Evolutionary conservation across 768 basidiomycete genomes (phyloP), one percentile per base, ranked within the genome.

Genomic region (Hydnum rufescens): DNA sequence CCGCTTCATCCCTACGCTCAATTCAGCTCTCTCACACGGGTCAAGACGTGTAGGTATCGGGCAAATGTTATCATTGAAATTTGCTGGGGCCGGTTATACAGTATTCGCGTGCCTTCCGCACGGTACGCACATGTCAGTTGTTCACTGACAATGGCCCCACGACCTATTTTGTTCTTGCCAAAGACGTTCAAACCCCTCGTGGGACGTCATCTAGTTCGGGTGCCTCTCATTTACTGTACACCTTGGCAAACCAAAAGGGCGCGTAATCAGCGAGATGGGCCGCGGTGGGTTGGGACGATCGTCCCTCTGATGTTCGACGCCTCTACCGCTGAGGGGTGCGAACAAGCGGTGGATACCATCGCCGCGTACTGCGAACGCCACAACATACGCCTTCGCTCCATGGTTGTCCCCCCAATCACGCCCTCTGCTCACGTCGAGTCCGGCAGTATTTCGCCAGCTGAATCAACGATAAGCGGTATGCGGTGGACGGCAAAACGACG

Each of bases 91-190:
- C 3, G 55, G 55, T 16, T 56, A 56, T 30, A 56, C 47, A 16
- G 55, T 56, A 22, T 56, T 56, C 39, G 55, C 53, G 18, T 42
- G 57, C n/a, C 56, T 56, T 13, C 55, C 57, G 13, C 43, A 54
- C 23, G 44, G 44, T 47, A 28, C 13, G 44, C 25, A 44, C 8
- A 51, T 55, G 22, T 55, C 53, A 19, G 13, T 55, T 2, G 36
- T 39, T 29, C 34, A 48, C 32, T 42, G 44, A 43, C n/a, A 25
- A 29, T 18, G 16, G 2, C 8, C 4, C 30, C 32, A 6, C 6
- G 26, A 4, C 19, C 16, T 32, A 13, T n/a, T 42, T 32, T 16
- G 13, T 43, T 8, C 34, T 16, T 36, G 5, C 22, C 4, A 32
- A 13, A 25, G 23, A 30, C 51, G 49, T 22, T 32, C 28, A 4